Percentiles rank a stretch among this genome's conserved stretches.
These are phyloP conservation scores for Setaria viridis DNA, from an alignment of 202 grass and related monocot genomes.

Conservation along the genomic window DNA sequence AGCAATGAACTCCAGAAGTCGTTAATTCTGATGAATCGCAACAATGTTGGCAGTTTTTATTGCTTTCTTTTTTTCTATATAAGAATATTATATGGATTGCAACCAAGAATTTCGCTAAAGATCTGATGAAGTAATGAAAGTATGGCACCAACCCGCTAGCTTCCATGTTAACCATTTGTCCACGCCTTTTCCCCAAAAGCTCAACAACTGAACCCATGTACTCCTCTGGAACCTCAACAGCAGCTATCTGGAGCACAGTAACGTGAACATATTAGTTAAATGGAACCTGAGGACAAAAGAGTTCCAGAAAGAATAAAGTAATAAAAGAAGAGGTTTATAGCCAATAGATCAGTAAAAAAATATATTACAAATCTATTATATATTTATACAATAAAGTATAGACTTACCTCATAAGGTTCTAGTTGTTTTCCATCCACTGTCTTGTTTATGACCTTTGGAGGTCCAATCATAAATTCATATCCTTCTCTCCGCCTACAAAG, in stretches of 20 bases:
- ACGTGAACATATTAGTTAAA: conserved; percentile 27
- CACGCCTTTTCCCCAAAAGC: conserved; percentile 93
- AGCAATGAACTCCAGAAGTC: neutral
- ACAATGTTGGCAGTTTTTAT: neutral
- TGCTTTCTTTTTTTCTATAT: neutral
- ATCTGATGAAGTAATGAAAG: conserved; percentile 37
- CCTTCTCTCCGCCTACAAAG: conserved; percentile 94
- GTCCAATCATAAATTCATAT: conserved; percentile 99
- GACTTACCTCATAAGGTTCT: conserved; percentile 89
- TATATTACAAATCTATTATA: conserved; percentile 18
- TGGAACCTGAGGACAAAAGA: conserved; percentile 19
- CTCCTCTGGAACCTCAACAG: conserved; percentile 91
- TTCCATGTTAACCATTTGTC: conserved; percentile 97
- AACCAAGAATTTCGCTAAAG: neutral
- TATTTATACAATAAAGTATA: conserved; percentile 5
- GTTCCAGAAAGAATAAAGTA: conserved; percentile 31
- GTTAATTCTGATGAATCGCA: neutral
- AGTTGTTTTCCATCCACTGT: conserved; percentile 69
- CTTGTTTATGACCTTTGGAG: conserved; percentile 99
- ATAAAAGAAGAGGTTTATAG: neutral
- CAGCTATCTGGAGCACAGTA: conserved; percentile 76
- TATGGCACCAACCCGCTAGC: conserved; percentile 65
- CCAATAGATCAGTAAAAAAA: conserved; percentile 21
- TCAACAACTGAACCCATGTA: conserved; percentile 92
- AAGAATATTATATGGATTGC: neutral